Evolutionary conservation across 176 grass and related monocot genomes (phyloP), one percentile per base, ranked within the genome.

Genomic region (Themeda triandra): DNA sequence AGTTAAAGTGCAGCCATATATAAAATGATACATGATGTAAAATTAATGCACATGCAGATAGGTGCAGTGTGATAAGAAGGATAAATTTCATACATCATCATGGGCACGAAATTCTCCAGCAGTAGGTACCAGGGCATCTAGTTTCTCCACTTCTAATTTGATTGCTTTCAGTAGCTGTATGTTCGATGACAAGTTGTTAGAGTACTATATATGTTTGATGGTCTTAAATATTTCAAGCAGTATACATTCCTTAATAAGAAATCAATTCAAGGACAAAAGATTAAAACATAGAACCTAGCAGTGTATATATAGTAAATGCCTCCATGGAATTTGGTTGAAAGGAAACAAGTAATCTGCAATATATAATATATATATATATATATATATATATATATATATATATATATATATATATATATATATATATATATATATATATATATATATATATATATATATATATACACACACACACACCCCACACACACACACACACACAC

Each of bases 101-200:
- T 56, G 9, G 31, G 9, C 73, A 75, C 30, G 9, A 66, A 32
- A 25, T 48, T 73, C 24, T 48, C 41, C 70, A 48, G 25, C 70
- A 48, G 41, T 25, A 48, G 25, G 27, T 27, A 30, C 13, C 25
- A 29, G 46, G 11, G 48, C 48, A 49, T 75, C 48, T 35, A 56
- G 29, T 53, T 75, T 54, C 46, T 75, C 48, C 73, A 75, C 73
- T 54, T 75, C 73, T 75, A 53, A 35, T 30, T 75, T 75, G 18
- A 75, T 75, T 75, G 29, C 18, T 54, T 54, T 75, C 17, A 56
- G 73, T 4, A 75, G 73, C 73, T 75, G 10, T 14, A n/a, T 35
- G 49, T n/a, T 11, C 11, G 48, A 35, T n/a, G 48, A 54, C 4
- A 69, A n/a, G 30, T 7, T 74, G 44, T 54, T 6, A 75, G 70